These are phyloP conservation scores for Cytospora leucostoma DNA, from an alignment of 2,329 filamentous ascomycete genomes.

Conservation along the genomic window DNA sequence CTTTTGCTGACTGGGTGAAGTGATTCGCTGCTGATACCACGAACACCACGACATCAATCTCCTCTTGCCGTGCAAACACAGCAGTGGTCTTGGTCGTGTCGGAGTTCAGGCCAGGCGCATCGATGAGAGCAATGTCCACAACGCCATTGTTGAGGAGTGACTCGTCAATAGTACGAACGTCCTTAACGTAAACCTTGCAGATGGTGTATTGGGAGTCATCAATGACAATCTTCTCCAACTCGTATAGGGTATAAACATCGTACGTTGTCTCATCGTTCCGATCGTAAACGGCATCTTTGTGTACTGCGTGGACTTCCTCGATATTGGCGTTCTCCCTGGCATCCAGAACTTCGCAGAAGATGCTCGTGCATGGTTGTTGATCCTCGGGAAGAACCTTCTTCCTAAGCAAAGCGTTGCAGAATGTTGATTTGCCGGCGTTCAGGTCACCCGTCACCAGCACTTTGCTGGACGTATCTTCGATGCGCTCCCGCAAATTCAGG, in stretches of 20 bases:
- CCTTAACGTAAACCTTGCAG: slow-evolving; percentile 96
- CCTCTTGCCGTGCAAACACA: slow-evolving; percentile 94
- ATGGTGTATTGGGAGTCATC: slow-evolving; percentile 88
- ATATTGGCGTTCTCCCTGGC: slow-evolving; percentile 85
- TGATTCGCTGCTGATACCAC: slow-evolving; percentile 97
- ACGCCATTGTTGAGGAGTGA: slow-evolving; percentile 96
- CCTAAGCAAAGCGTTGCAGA: slow-evolving; percentile 94
- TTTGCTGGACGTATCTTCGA: slow-evolving; percentile 96
- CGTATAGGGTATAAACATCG: slow-evolving; percentile 74
- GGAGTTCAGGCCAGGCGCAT: slow-evolving; percentile 92
- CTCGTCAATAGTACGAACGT: slow-evolving; percentile 85
- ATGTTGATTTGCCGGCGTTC: slow-evolving; percentile 97
- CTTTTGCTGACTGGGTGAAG: slow-evolving; percentile 95
- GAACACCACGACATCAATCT: slow-evolving; percentile 98
- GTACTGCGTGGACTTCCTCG: slow-evolving; percentile 95
- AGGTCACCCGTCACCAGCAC: slow-evolving; percentile 93
- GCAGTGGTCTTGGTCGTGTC: slow-evolving; percentile 97
- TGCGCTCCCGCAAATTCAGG: slow-evolving; percentile 81
- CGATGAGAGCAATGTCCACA: slow-evolving; percentile 95
- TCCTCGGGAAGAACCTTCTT: slow-evolving; percentile 94
- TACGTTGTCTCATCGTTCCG: slow-evolving; percentile 93
- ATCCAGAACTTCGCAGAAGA: slow-evolving; percentile 97
- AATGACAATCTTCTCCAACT: slow-evolving; percentile 85
- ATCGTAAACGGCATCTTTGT: slow-evolving; percentile 77
- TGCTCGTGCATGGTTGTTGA: slow-evolving; percentile 96